A percentile compares a stretch with the other conserved stretches of the same genome.
These are phyloP conservation scores for Actinidia chinensis DNA, from an alignment of 179 eudicot genomes.

Conservation along the genomic window DNA sequence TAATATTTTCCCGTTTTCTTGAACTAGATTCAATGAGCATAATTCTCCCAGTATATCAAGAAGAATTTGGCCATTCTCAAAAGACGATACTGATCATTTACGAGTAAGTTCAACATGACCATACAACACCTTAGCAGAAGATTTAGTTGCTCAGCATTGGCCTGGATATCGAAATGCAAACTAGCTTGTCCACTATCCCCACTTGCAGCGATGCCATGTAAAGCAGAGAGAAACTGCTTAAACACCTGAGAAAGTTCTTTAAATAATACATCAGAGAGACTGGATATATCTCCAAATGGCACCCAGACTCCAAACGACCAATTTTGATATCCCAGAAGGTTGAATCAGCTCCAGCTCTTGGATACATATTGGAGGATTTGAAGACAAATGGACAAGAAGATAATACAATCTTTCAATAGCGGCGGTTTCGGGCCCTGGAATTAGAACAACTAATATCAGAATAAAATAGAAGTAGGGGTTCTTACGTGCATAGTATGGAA, in stretches of 20 bases:
- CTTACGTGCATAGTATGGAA: not conserved
- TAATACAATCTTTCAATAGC: constrained; percentile 48
- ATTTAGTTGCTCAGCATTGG: constrained; percentile 43
- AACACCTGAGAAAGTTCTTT: constrained; percentile 44
- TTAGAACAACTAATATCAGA: constrained; percentile 8
- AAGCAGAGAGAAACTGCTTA: constrained; percentile 24
- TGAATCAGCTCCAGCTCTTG: constrained; percentile 17
- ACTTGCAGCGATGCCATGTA: constrained; percentile 25
- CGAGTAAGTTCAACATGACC: constrained; percentile 40
- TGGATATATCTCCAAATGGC: constrained; percentile 33
- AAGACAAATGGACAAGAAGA: constrained; percentile 41
- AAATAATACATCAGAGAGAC: constrained; percentile 42
- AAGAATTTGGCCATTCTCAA: constrained; percentile 39
- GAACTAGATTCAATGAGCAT: constrained; percentile 22
- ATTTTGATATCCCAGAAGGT: constrained; percentile 26
- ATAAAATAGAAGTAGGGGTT: not conserved
- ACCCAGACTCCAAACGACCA: constrained; percentile 26
- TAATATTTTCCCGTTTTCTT: constrained; percentile 12
- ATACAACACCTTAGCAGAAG: constrained; percentile 64
- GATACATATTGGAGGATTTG: constrained; percentile 11
- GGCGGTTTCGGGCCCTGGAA: constrained; percentile 50
- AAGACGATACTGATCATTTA: constrained; percentile 33
- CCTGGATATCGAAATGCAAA: constrained; percentile 20
- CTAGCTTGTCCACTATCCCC: constrained; percentile 25
- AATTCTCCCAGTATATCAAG: constrained; percentile 37